Evolutionary conservation across 2,329 filamentous ascomycete species (phyloP).

Genomic region (Colletotrichum spaethianum): DNA sequence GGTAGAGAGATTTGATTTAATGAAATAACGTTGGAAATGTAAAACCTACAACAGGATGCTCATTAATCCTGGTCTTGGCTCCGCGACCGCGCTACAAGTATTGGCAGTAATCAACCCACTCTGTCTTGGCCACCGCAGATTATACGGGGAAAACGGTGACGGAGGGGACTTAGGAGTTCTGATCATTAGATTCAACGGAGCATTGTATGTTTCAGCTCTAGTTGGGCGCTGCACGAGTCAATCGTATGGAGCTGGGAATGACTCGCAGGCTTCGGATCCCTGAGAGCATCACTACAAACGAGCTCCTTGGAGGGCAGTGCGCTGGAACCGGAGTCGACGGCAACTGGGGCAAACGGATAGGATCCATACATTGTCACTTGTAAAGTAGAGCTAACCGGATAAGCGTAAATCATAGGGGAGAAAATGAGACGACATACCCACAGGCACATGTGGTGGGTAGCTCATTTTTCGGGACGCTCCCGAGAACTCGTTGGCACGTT

Average conservation of each 20-base stretch:
- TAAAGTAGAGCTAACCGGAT: not conserved
- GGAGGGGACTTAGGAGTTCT: not conserved
- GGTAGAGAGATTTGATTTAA: not conserved
- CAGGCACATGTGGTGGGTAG: not conserved
- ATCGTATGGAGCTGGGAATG: slow-evolving; percentile 26
- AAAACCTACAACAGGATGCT: not conserved
- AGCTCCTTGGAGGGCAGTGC: not conserved
- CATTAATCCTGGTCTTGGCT: not conserved
- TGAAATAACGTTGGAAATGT: slow-evolving; percentile 42
- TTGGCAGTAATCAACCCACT: not conserved
- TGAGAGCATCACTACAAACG: slow-evolving; percentile 4
- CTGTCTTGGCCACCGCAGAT: not conserved
- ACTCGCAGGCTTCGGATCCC: slow-evolving; percentile 24
- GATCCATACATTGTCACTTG: not conserved
- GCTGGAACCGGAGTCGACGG: not conserved
- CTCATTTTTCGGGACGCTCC: not conserved
- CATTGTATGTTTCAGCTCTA: not conserved
- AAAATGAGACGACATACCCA: not conserved
- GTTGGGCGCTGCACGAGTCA: slow-evolving; percentile 19
- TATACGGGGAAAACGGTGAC: not conserved
- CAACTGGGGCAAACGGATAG: not conserved
- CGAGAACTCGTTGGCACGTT: not conserved
- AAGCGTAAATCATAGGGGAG: not conserved
- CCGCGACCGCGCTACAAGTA: not conserved
- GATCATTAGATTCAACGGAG: not conserved